Evolutionary conservation across 768 basidiomycete species (phyloP).

Genomic region (Boletus huronensis): DNA sequence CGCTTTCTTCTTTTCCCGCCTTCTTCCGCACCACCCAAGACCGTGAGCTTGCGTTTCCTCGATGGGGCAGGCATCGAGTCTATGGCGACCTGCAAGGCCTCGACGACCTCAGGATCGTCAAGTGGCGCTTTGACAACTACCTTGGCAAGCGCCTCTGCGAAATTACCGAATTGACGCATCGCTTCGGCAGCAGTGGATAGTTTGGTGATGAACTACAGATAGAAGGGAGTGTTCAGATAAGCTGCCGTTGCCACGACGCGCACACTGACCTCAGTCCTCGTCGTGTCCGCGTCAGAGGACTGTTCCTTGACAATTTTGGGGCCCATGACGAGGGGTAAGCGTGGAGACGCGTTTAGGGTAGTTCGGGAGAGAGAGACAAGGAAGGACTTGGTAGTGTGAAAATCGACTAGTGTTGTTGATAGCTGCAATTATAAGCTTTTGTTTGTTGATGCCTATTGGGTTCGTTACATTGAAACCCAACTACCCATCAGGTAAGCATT

Average conservation of each 20-base stretch:
- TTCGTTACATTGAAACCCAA: constrained; percentile 37
- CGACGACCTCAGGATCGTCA: constrained; percentile 30
- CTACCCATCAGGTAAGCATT: constrained; percentile 34
- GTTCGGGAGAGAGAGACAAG: constrained; percentile 31
- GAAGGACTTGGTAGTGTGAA: constrained; percentile 39
- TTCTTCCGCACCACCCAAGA: constrained; percentile 34
- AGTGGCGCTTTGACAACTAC: constrained; percentile 40
- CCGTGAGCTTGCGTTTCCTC: constrained; percentile 52
- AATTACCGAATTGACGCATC: constrained; percentile 58
- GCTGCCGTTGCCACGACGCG: constrained; percentile 6
- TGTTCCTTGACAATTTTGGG: constrained; percentile 28
- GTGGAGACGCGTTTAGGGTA: constrained; percentile 27
- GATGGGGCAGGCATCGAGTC: constrained; percentile 31
- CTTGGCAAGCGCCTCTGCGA: constrained; percentile 59
- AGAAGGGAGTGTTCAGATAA: constrained; percentile 23
- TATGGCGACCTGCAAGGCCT: constrained; percentile 27
- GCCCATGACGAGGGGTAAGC: constrained; percentile 17
- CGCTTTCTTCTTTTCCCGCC: constrained; percentile 34
- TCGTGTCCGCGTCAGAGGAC: constrained; percentile 23
- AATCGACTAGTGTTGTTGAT: constrained; percentile 38
- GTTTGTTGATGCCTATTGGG: constrained; percentile 39
- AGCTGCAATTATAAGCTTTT: constrained; percentile 38
- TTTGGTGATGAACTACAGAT: constrained; percentile 50
- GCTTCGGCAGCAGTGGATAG: constrained; percentile 56
- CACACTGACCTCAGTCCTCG: constrained; percentile 30